Evolutionary conservation across 345 rosid species (phyloP).

Genomic region (Rhizophora apiculata): DNA sequence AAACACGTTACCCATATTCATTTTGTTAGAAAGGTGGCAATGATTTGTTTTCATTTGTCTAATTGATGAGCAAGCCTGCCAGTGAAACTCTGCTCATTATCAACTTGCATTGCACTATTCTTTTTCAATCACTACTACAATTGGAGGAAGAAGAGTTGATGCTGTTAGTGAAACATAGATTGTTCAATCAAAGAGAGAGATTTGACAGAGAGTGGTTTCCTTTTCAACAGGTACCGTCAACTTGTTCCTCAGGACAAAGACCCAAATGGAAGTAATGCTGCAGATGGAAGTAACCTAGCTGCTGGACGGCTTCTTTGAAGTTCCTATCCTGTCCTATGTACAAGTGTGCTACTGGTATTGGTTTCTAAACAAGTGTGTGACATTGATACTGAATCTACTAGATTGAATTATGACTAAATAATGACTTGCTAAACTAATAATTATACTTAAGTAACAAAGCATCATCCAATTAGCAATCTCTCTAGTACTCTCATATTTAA

Average conservation of each 20-base stretch:
- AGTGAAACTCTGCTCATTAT: too few species aligned
- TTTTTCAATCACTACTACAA: too few species aligned
- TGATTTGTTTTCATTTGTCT: too few species aligned
- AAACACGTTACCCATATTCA: too few species aligned
- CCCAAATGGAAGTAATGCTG: neutral
- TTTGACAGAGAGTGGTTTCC: neutral
- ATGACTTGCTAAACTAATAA: neutral
- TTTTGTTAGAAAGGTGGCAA: too few species aligned
- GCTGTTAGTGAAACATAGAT: too few species aligned
- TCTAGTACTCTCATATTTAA: too few species aligned
- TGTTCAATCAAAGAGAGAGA: too few species aligned
- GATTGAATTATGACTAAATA: neutral
- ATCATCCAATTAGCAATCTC: too few species aligned
- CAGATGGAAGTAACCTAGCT: neutral
- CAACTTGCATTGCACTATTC: too few species aligned
- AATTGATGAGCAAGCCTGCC: too few species aligned
- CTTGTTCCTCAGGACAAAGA: slow-evolving; percentile 1
- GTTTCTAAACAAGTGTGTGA: neutral
- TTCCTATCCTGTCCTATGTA: neutral
- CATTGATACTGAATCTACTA: neutral
- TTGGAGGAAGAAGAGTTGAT: too few species aligned
- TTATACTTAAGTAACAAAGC: neutral
- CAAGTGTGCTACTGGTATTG: neutral
- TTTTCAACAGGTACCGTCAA: slow-evolving; percentile 15
- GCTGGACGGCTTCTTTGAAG: slow-evolving; percentile 14